Evolutionary conservation across 768 basidiomycete species (phyloP), one percentile per base, ranked within the genome.

Genomic region (Termitomyces sp.): DNA sequence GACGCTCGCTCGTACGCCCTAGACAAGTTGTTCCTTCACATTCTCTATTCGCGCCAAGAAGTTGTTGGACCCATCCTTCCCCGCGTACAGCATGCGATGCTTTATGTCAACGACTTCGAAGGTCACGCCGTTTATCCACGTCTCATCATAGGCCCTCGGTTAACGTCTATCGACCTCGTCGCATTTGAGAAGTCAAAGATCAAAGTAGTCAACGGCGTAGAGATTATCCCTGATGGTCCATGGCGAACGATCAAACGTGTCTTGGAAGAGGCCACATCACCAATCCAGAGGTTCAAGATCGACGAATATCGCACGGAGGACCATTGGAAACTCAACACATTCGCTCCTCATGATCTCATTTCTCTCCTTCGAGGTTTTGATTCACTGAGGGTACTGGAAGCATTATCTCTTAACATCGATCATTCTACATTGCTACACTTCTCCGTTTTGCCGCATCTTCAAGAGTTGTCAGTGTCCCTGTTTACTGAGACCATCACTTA

Each of bases 101-200:
- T 60, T 25, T 60, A 60, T 20, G 59, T 25, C 4, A 53, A 52
- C 4, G 59, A 60, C 43, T 60, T 60, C 3, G 51, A 60, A 25
- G 56, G 56, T 12, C 61, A 62, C 10, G 56, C 56, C 31, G 36
- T 62, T 8, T 62, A 62, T 40, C 61, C 61, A 31, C 61, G 61
- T 4, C 61, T 62, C 8, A 58, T 62, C 5, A 53, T 62, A 25
- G 57, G 61, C 5, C 45, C 61, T 20, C 45, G n/a, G n/a, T 31
- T 58, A 37, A 45, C 34, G 20, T 62, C 56, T 14, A 52, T 62
- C n/a, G 47, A 49, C 34, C 42, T 62, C 51, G n/a, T 58, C 52
- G 20, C 56, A 3, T 57, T 49, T 12, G 60, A 49, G 9, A 42
- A 59, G 58, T 51, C 38, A 5, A 60, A 60, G 34, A 53, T 53